Evolutionary conservation across 305 asterid genomes (phyloP), one percentile per base, ranked within the genome.

Genomic region (Fraxinus greggii): DNA sequence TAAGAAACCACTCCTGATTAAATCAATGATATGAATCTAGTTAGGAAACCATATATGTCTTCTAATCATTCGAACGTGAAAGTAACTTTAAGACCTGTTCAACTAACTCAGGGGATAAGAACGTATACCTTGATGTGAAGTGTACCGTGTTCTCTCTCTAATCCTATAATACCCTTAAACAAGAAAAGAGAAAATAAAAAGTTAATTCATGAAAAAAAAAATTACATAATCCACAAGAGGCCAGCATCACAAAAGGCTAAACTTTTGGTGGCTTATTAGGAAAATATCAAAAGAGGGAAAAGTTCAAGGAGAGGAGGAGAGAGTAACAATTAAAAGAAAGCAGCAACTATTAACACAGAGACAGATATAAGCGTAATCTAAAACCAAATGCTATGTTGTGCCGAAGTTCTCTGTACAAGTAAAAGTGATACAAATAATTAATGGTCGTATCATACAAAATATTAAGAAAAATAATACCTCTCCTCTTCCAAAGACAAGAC

Each of bases 401-500:
- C 8, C 7, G 4, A 35, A 35, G 7, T 5, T 35, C 40, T 35
- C 8, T 42, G 17, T 42, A 42, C 1, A 8, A 40, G 9, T 35
- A 24, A 23, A 56, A 23, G 32, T 12, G 79, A 35, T 36, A 56
- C 54, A 4, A 28, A 7, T 19, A 23, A 13, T 35, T 28, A 79
- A 76, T 77, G 7, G 35, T 45, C 21, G 77, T 7, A 79, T 23
- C 56, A 61, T 23, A 29, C 31, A 38, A 54, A 48, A 51, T 26
- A 23, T 45, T 8, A 73, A 70, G 72, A 32, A 76, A 81, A 79
- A 74, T 24, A 76, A 12, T 79, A 95, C 99, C 94, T 94, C 93
- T 89, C 97, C 97, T 88, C 89, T 87, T 31, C 99, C 97, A 77
- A 92, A 92, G 82, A 95, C 79, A 76, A 91, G 54, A 69, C 99